Percentiles rank a stretch among this genome's conserved stretches.
These are phyloP conservation scores for Potentilla sterilis DNA, from an alignment of 306 rosid species.

Conservation along the genomic window DNA sequence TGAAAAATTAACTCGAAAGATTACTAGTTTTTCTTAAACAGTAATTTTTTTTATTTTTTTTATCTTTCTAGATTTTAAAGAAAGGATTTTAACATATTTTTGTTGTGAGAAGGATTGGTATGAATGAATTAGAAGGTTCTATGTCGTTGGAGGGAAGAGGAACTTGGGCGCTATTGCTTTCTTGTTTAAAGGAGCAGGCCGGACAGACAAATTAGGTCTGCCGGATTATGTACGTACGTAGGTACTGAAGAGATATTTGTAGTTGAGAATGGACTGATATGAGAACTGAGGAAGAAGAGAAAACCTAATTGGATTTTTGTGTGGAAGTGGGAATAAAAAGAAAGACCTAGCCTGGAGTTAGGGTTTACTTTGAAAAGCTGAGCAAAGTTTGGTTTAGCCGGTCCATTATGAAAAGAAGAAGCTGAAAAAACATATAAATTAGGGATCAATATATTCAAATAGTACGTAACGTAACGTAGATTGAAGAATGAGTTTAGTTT, in stretches of 20 bases:
- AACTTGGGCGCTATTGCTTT: background rate
- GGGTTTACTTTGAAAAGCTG: slow-evolving; percentile 16
- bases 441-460: slow-evolving; percentile 8
- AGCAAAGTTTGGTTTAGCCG: background rate
- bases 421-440: background rate
- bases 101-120: too few relatives aligned
- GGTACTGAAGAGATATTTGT: background rate
- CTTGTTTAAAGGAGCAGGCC: background rate
- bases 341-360: background rate
- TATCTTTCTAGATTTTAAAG: too few relatives aligned
- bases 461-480: slow-evolving; percentile 1
- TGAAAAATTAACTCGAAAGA: too few relatives aligned
- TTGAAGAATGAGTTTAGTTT: background rate
- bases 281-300: background rate
- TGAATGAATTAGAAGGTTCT: background rate
- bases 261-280: background rate
- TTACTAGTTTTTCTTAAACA: too few relatives aligned
- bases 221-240: background rate
- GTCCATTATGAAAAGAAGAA: background rate
- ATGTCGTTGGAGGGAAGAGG: background rate
- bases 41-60: too few relatives aligned
- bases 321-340: background rate
- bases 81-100: too few relatives aligned
- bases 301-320: background rate
- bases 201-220: background rate